A percentile compares a stretch with the other conserved stretches of the same genome.
These are phyloP conservation scores for Phytophthora sojae DNA, from an alignment of 352 stramenopile genomes.

Conservation along the genomic window DNA sequence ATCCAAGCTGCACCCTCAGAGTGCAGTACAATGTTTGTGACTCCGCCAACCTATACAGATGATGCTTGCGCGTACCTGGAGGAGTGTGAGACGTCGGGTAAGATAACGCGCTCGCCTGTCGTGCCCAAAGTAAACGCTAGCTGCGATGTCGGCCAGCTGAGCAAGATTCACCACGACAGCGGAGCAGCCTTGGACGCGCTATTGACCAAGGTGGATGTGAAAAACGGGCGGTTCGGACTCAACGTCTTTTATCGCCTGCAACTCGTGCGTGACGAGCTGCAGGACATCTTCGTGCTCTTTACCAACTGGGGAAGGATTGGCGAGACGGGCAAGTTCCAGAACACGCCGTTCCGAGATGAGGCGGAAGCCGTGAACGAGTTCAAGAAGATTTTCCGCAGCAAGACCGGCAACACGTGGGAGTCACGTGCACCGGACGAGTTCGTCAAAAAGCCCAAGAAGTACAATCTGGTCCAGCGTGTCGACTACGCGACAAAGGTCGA, in stretches of 20 bases:
- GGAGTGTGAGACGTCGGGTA: slow-evolving; percentile 59
- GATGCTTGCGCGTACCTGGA: slow-evolving; percentile 63
- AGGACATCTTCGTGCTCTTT: slow-evolving; percentile 77
- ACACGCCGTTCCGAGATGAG: slow-evolving; percentile 69
- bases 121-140: slow-evolving; percentile 57
- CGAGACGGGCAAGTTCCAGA: slow-evolving; percentile 80
- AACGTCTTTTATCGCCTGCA: slow-evolving; percentile 86
- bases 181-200: slow-evolving; percentile 61
- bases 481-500: slow-evolving; percentile 66
- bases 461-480: slow-evolving; percentile 75
- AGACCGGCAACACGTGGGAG: slow-evolving; percentile 79
- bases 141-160: slow-evolving; percentile 69
- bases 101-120: slow-evolving; percentile 59
- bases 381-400: slow-evolving; percentile 84
- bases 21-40: slow-evolving; percentile 36
- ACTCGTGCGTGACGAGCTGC: slow-evolving; percentile 73
- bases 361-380: slow-evolving; percentile 72
- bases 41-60: slow-evolving; percentile 45
- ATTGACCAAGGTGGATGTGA: slow-evolving; percentile 81
- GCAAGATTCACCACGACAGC: slow-evolving; percentile 42
- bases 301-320: slow-evolving; percentile 86
- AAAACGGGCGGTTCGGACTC: slow-evolving; percentile 70
- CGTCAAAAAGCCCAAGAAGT: slow-evolving; percentile 71
- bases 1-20: slow-evolving; percentile 19
- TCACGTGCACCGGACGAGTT: slow-evolving; percentile 46